phyloP scores from a whole-genome alignment of 495 filamentous ascomycete genomes.

The Aspergillus sclerotiicarbonarius region DNA sequence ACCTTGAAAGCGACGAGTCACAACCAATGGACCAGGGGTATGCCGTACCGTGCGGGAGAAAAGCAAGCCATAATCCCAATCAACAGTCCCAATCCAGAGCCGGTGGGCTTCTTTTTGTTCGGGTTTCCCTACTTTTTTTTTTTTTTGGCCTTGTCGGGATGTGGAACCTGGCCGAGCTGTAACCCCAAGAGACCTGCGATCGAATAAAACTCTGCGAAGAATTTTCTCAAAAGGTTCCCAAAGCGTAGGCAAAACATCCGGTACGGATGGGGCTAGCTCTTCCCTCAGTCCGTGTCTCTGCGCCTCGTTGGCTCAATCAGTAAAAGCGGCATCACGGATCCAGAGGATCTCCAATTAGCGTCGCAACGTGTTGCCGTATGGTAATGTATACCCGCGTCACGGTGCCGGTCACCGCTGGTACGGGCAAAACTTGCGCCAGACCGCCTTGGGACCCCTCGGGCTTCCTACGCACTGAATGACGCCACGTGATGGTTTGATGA shows the following conservation, averaged over 20 bases:
- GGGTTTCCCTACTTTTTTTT: background rate
- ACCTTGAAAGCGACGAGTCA: background rate
- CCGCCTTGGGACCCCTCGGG: conserved; percentile 10
- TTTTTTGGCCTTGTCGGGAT: background rate
- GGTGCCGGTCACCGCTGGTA: conserved; percentile 20
- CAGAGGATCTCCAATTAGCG: conserved; percentile 36
- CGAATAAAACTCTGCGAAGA: conserved; percentile 11
- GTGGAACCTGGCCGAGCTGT: conserved; percentile 8
- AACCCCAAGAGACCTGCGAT: background rate
- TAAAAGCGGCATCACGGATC: conserved; percentile 24
- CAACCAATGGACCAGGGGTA: background rate
- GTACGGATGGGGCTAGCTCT: conserved; percentile 14
- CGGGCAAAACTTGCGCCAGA: conserved; percentile 9
- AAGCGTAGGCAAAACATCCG: conserved; percentile 18
- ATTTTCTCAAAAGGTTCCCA: conserved; percentile 20
- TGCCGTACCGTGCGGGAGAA: background rate
- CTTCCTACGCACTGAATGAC: conserved; percentile 17
- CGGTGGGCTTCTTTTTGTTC: conserved; percentile 5
- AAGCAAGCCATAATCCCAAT: background rate
- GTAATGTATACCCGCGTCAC: conserved; percentile 20
- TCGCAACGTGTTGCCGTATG: conserved; percentile 16
- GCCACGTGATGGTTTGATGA: conserved; percentile 33
- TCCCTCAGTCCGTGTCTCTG: conserved; percentile 1
- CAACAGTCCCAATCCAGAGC: too few species aligned
- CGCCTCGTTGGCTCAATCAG: conserved; percentile 25